These are phyloP conservation scores for Daldinia decipiens DNA, from an alignment of 495 filamentous ascomycete species.

Conservation along the genomic window DNA sequence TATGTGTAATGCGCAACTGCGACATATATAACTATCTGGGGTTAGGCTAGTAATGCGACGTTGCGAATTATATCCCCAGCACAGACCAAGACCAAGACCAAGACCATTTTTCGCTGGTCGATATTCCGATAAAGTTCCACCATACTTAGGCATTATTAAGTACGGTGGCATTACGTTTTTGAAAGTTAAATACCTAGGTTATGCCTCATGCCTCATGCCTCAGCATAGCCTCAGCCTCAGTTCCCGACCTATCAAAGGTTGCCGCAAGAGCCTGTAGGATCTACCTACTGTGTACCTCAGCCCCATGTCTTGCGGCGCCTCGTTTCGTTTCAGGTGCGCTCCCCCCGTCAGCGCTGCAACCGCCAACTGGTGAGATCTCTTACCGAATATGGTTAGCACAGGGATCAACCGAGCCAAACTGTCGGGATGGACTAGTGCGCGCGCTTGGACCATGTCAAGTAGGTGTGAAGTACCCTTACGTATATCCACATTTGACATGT, in stretches of 20 bases:
- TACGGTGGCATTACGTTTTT: too few species aligned
- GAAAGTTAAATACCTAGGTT: background rate
- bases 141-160: too few species aligned
- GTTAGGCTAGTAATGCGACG: too few species aligned
- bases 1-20: background rate
- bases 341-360: background rate
- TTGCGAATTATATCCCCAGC: too few species aligned
- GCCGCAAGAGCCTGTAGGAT: background rate
- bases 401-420: background rate
- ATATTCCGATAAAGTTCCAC: too few species aligned
- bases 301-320: slow-evolving; percentile 5
- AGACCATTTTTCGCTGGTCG: too few species aligned
- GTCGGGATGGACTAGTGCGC: background rate
- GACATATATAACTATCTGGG: too few species aligned
- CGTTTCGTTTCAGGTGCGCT: slow-evolving; percentile 4
- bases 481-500: slow-evolving; percentile 2
- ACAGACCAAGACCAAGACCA: too few species aligned
- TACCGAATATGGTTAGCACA: background rate
- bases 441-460: background rate
- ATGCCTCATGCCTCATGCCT: background rate
- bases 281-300: background rate
- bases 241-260: background rate
- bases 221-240: slow-evolving; percentile 4
- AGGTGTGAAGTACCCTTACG: background rate
- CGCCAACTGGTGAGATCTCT: background rate